phyloP scores from a whole-genome alignment of 169 alveolate species.

The Neospora caninum region DNA sequence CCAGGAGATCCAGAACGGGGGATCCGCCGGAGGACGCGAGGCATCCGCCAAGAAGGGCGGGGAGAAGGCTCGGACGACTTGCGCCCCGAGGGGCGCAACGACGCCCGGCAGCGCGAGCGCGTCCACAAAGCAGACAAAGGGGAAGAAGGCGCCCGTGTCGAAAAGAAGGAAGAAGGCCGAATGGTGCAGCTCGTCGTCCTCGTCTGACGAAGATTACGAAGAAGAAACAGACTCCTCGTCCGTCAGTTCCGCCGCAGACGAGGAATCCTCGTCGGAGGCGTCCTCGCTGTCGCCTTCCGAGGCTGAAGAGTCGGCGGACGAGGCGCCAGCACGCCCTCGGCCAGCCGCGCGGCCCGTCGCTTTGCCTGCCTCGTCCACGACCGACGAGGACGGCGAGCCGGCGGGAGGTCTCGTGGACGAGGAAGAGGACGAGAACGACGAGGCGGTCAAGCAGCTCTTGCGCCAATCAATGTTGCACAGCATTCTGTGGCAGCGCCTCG shows the following conservation, averaged over 20 bases:
- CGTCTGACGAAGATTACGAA: neutral
- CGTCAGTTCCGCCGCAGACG: neutral
- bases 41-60: neutral
- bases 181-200: neutral
- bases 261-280: neutral
- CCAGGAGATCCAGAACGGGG: neutral
- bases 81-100: too few species aligned
- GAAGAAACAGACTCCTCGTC: neutral
- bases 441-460: constrained; percentile 19
- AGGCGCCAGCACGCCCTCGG: too few species aligned
- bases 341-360: too few species aligned
- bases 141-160: neutral
- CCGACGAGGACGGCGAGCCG: constrained; percentile 45
- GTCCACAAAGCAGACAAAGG: constrained; percentile 27
- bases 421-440: constrained; percentile 63
- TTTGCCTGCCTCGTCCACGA: too few species aligned
- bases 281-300: neutral
- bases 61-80: constrained; percentile 39
- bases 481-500: constrained; percentile 82
- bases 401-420: constrained; percentile 55
- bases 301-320: too few species aligned
- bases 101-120: neutral
- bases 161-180: constrained; percentile 28
- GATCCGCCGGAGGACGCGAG: neutral
- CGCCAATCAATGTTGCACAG: constrained; percentile 55